Conservation (phyloP, 2,329 filamentous ascomycete genomes). For the Calonectria pauciramosa region DNA sequence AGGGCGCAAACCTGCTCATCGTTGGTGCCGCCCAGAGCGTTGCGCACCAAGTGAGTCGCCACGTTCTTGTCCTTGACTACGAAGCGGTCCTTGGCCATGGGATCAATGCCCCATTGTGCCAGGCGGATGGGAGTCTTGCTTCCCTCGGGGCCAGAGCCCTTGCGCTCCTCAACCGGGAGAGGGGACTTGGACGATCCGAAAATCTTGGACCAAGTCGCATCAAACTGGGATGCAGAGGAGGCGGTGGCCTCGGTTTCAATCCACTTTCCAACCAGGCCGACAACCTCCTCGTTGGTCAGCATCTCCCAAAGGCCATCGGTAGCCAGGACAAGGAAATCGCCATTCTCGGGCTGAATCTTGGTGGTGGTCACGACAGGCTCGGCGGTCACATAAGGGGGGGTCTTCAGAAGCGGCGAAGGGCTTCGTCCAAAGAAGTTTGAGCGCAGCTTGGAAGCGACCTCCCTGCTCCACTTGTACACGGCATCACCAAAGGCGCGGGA, state of each 20-base stretch:
- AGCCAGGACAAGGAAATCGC: slow-evolving; percentile 96
- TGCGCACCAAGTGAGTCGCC: slow-evolving; percentile 94
- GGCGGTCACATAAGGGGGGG: slow-evolving; percentile 96
- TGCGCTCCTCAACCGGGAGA: slow-evolving; percentile 82
- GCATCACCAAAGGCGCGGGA: slow-evolving; percentile 96
- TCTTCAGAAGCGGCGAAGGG: slow-evolving; percentile 83
- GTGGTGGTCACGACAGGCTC: slow-evolving; percentile 96
- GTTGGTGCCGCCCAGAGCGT: slow-evolving; percentile 93
- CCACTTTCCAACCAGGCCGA: slow-evolving; percentile 97
- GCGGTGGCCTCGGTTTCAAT: slow-evolving; percentile 80
- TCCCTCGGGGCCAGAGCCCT: slow-evolving; percentile 68
- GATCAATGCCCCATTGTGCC: slow-evolving; percentile 89
- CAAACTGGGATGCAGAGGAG: slow-evolving; percentile 74
- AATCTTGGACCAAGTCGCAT: slow-evolving; percentile 76
- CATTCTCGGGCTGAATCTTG: slow-evolving; percentile 87
- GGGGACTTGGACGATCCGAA: slow-evolving; percentile 66
- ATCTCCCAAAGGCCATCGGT: slow-evolving; percentile 99
- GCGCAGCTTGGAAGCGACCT: slow-evolving; percentile 86
- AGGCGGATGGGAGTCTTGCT: slow-evolving; percentile 91
- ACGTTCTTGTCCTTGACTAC: slow-evolving; percentile 96
- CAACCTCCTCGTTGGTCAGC: slow-evolving; percentile 98
- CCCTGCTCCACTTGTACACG: slow-evolving; percentile 94
- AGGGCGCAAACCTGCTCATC: slow-evolving; percentile 94
- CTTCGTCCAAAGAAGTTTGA: slow-evolving; percentile 89
- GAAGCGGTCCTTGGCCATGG: slow-evolving; percentile 83